Evolutionary conservation across 441 rosid genomes (phyloP).

Genomic region (Euphorbia celastroides): DNA sequence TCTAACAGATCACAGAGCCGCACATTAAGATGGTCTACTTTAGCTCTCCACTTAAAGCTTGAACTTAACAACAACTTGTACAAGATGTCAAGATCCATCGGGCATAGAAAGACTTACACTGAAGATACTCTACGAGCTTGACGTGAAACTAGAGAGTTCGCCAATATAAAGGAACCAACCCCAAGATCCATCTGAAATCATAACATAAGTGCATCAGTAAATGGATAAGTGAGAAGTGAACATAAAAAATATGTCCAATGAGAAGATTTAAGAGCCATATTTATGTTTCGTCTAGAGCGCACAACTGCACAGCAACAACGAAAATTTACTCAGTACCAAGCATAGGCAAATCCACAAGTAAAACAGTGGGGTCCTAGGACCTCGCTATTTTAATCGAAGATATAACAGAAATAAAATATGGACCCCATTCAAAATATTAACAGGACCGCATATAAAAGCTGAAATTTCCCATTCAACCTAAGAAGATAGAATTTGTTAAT

Average conservation of each 20-base stretch:
- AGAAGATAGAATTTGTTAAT: too few species aligned
- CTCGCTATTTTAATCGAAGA: too few species aligned
- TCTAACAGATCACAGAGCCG: background rate
- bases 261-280: conserved; percentile 4
- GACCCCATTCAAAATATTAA: too few species aligned
- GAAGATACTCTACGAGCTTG: conserved; percentile 69
- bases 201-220: conserved; percentile 11
- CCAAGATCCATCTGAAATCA: conserved; percentile 88
- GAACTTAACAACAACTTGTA: conserved; percentile 1
- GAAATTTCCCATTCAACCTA: too few species aligned
- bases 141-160: conserved; percentile 74
- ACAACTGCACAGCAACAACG: too few species aligned
- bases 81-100: conserved; percentile 4
- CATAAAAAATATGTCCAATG: background rate
- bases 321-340: too few species aligned
- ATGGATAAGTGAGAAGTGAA: background rate
- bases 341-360: too few species aligned
- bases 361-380: too few species aligned
- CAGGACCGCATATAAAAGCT: too few species aligned
- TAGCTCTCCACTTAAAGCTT: background rate
- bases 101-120: conserved; percentile 36
- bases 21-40: background rate
- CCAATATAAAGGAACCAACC: conserved; percentile 84
- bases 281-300: too few species aligned
- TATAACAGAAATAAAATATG: too few species aligned